Evolutionary conservation across 495 filamentous ascomycete species (phyloP), one percentile per base, ranked within the genome.

Genomic region (Daldinia vernicosa): DNA sequence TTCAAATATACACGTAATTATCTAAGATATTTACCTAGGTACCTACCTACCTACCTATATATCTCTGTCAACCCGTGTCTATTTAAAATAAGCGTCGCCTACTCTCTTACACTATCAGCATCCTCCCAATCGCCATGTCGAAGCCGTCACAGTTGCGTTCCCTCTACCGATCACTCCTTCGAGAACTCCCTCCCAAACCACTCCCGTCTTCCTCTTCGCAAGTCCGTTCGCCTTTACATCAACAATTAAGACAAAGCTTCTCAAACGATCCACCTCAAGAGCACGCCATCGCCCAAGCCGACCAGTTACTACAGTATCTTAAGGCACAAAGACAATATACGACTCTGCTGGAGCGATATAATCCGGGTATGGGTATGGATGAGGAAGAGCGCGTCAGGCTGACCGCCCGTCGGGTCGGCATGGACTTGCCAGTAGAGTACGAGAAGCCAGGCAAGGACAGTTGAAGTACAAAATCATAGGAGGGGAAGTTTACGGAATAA

Each of bases 151-250:
- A 86, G 74, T 79, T 91, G 54, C 92, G 92, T 76, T 88, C 92
- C 50, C 84, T 97, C 76, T 99, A 99, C 84, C 92, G 95, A 74
- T 86, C 89, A 22, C 84, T 99, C 78, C 92, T 98, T 60, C 92
- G 94, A 80, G 94, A 98, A 82, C 89, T 98, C 30, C 95, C 95
- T 19, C 87, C 90, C 50, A 89, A 87, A 47, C 81, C 83, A 3
- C 80, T 89, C 76, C 85, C 85, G 66, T 74, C 81, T 14, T 82
- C 47, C 77, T 84, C 14, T 76, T 80, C 63, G 54, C 54, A 53
- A 61, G 77, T 71, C 52, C 82, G 79, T 68, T 90, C 88, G 9
- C 87, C 87, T 24, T 83, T 90, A 6, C 87, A 91, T 78, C 76
- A 82, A 66, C 84, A 79, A 37, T 81, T 93, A 68, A 88, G 89